These are phyloP conservation scores for Citrus hindsii DNA, from an alignment of 345 rosid genomes.

Conservation along the genomic window DNA sequence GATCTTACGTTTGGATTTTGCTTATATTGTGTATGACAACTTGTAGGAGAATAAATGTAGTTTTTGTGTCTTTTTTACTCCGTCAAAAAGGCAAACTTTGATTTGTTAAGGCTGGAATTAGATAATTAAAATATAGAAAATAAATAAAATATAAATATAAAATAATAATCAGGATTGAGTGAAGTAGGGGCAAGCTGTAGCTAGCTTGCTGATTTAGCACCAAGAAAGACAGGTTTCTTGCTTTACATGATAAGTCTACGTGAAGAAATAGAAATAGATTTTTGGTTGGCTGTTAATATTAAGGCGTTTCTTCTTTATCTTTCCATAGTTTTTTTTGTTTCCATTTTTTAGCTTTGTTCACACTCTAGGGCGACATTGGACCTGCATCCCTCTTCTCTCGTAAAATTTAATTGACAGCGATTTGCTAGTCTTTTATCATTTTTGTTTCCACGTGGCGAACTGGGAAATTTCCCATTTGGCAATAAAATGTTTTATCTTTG, in stretches of 20 bases:
- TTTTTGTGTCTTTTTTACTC: slow-evolving; percentile 27
- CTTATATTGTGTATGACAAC: slow-evolving; percentile 28
- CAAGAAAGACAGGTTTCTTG: slow-evolving; percentile 20
- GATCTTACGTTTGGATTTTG: slow-evolving; percentile 50
- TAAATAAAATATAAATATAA: slow-evolving; percentile 2
- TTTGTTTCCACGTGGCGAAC: neutral
- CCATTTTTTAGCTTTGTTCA: neutral
- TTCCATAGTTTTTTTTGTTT: neutral
- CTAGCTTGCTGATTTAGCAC: slow-evolving; percentile 22
- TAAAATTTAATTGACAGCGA: neutral
- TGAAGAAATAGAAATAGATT: slow-evolving; percentile 14
- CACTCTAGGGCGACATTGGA: slow-evolving; percentile 17
- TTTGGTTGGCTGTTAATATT: slow-evolving; percentile 13
- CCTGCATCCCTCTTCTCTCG: neutral
- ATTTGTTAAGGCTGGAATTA: slow-evolving; percentile 18
- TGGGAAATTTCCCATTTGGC: neutral
- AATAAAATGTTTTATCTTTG: too few relatives aligned
- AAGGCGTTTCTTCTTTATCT: slow-evolving; percentile 4
- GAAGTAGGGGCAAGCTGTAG: slow-evolving; percentile 52
- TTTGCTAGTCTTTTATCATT: neutral
- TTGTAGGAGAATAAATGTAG: slow-evolving; percentile 43
- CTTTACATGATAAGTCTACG: slow-evolving; percentile 17
- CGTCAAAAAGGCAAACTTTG: slow-evolving; percentile 20
- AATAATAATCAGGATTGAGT: slow-evolving; percentile 48
- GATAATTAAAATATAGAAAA: neutral